Evolutionary conservation across 352 stramenopile species (phyloP), one percentile per base, ranked within the genome.

Genomic region (Albugo candida): DNA sequence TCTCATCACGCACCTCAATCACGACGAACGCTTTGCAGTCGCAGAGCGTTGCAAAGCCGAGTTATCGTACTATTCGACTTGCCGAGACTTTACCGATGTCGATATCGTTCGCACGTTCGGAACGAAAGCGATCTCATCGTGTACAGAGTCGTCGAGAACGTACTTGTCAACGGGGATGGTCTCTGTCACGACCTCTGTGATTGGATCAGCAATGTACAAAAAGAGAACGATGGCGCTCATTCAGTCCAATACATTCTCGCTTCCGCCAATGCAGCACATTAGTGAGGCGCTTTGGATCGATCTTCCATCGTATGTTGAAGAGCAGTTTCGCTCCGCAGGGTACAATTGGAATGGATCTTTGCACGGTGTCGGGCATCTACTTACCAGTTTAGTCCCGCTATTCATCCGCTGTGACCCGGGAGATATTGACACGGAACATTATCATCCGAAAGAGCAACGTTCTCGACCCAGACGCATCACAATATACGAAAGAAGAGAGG

Each of bases 221-320:
- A 93, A 91, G 54, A 61, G 63, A 12, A 80, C 70, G 13, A 72
- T 84, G 60, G 55, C 62, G 24, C 51, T 72, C 36, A 54, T 98
- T 45, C 74, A 81, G 44, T 65, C 71, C 21, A 86, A 80, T 42
- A 85, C 96, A 51, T 95, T 98, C 49, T 83, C 75, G 0, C 64
- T 99, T n/a, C 94, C 95, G 13, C 79, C 74, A 0, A 93, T 98
- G 76, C 83, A 98, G 64, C 91, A 79, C 46, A 92, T 95, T 40
- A 97, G 88, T 6, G 75, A 94, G 54, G 94, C 80, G 10, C 53
- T 97, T 12, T 99, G 94, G 95, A 60, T 98, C 13, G 93, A 99
- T 59, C 60, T 96, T 5, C 83, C 86, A 8, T 46, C 58, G 27
- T 21, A 44, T 31, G 37, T 92, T 12, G 58, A 59, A 27, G 48